Evolutionary conservation across 345 rosid genomes (phyloP).

Genomic region (Salix purpurea): DNA sequence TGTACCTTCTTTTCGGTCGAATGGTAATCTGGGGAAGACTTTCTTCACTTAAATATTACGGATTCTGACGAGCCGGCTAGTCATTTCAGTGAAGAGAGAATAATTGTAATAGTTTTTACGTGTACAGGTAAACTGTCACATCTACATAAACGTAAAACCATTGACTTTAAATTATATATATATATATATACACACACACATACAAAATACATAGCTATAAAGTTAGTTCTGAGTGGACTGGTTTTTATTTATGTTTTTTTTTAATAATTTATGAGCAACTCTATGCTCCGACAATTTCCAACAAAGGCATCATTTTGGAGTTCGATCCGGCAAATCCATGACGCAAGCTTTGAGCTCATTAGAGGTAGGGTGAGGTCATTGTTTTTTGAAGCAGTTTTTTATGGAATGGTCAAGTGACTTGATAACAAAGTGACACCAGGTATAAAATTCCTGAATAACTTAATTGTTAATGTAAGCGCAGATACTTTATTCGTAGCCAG

Average conservation of each 20-base stretch:
- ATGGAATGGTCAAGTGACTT: not conserved
- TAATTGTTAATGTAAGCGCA: no score
- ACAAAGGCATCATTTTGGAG: no score
- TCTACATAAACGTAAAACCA: not conserved
- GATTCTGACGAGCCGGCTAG: constrained; percentile 17
- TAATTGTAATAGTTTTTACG: not conserved
- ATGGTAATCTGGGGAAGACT: no score
- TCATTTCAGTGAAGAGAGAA: not conserved
- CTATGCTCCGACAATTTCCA: no score
- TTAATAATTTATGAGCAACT: no score
- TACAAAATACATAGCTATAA: no score
- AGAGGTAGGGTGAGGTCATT: not conserved
- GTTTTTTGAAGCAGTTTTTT: not conserved
- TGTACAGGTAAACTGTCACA: constrained; percentile 1
- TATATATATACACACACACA: no score
- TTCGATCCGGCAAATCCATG: no score
- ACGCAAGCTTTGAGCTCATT: not conserved
- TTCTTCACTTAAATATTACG: not conserved
- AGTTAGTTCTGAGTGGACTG: no score
- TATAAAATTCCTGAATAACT: not conserved
- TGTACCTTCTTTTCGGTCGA: not conserved
- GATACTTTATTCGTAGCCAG: not conserved
- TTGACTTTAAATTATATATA: constrained; percentile 9
- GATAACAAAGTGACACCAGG: not conserved
- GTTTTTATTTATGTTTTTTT: no score